Evolutionary conservation across 1,284 basidiomycete species (phyloP), one percentile per base, ranked within the genome.

Genomic region (Anthracocystis walkeri): DNA sequence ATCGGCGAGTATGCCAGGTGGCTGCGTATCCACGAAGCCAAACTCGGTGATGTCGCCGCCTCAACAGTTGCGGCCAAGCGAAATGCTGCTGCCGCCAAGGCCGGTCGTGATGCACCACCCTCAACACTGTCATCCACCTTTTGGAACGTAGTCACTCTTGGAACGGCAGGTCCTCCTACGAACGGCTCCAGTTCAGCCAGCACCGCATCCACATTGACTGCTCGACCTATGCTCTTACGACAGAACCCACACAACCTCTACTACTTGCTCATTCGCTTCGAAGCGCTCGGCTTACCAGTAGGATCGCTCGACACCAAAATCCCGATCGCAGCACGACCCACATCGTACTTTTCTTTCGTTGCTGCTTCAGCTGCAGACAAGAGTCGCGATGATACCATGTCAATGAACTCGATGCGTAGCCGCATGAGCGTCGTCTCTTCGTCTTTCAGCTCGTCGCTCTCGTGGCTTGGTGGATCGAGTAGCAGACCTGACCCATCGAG

Each of bases 201-300:
- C 35, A 5, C 53, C 25, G 50, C 63, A 8, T 29, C 64, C 18
- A 12, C 29, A 16, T 11, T 35, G 11, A 23, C 54, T 21, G 49
- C 55, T 23, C 65, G 58, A n/a, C 78, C 80, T 4, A 77, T 71
- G 61, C 87, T 91, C 12, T 89, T 94, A 51, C 85, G 89, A 8
- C 88, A 92, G 75, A 92, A 94, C 85, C 90, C 89, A 18, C 92
- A 94, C 84, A 93, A 92, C 78, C 89, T 96, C 12, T 93, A 92
- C 88, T 96, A 95, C 85, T 86, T 94, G 72, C 89, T 96, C 61
- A 91, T 95, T 86, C 91, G 93, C 49, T 89, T 95, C 75, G 93
- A 96, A 85, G 92, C 90, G 3, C 86, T 93, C 38, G 91, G 90
- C 16, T 87, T 93, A 60, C 60, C 79, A 18, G 88, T 92, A 38